Evolutionary conservation across 805 yeast species (phyloP).

Genomic region (Brettanomyces sp.): DNA sequence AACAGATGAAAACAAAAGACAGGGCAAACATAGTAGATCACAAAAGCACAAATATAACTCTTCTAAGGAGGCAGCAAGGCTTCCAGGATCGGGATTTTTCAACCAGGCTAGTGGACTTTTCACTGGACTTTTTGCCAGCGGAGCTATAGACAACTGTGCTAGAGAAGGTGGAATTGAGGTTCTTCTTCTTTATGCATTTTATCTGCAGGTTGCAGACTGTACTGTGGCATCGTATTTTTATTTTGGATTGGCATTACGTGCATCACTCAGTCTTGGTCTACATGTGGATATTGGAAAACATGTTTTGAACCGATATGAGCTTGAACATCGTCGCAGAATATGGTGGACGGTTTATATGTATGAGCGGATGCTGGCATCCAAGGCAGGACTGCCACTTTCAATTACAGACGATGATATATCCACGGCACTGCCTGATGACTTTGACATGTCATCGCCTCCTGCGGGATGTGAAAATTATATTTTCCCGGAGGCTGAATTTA

Average conservation of each 20-base stretch:
- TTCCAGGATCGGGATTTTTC: slow-evolving; percentile 75
- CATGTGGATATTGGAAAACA: slow-evolving; percentile 78
- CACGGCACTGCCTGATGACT: slow-evolving; percentile 66
- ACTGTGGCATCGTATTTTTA: slow-evolving; percentile 75
- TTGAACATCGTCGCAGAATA: slow-evolving; percentile 37
- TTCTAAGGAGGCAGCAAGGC: slow-evolving; percentile 26
- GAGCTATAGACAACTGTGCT: slow-evolving; percentile 70
- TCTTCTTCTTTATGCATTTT: slow-evolving; percentile 64
- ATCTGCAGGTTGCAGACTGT: slow-evolving; percentile 76
- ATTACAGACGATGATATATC: slow-evolving; percentile 77
- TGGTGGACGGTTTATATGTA: slow-evolving; percentile 34
- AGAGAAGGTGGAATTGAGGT: slow-evolving; percentile 78
- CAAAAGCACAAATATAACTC: not conserved
- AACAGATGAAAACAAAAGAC: not conserved
- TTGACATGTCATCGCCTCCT: slow-evolving; percentile 56
- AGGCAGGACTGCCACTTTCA: slow-evolving; percentile 72
- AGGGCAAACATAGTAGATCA: not conserved
- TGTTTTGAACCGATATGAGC: slow-evolving; percentile 38
- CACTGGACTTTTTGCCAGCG: slow-evolving; percentile 67
- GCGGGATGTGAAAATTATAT: slow-evolving; percentile 54
- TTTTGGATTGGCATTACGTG: slow-evolving; percentile 14
- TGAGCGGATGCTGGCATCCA: slow-evolving; percentile 68
- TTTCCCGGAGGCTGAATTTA: slow-evolving; percentile 71
- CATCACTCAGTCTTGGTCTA: slow-evolving; percentile 66
- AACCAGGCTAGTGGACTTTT: slow-evolving; percentile 73